Base-by-base conservation (phyloP, 768 basidiomycete genomes). In the Boletus pseudo-olivaceus region DNA sequence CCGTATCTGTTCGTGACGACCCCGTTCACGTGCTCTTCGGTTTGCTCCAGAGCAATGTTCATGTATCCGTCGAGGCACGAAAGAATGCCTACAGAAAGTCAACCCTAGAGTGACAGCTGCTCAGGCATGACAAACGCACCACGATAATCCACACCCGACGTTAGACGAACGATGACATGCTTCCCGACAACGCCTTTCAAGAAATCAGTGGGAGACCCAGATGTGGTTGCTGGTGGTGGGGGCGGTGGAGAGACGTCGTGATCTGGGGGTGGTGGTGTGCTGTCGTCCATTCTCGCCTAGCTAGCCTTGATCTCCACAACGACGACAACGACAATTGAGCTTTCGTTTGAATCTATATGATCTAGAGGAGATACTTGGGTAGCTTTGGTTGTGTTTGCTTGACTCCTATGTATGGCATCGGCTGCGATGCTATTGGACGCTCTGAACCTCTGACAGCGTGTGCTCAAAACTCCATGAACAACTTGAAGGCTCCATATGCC, bases 1-100 rank as follows among this genome's bases (percentile, higher is more conserved):
- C 96, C 94, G 63, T 96, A 98, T 55, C 78, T 81, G 67, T 95
- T 96, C 33, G 90, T 95, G 45, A 90, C 80, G n/a, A 72, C 63
- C 4, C 94, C 94, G 58, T 90, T 87, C 10, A 95, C 91, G 70
- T 94, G 85, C 72, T 99, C 97, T 73, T 97, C 93, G 4, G 95
- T 97, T 70, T 97, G 91, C 73, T 99, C 97, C 34, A 98, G 74
- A 14, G 93, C 97, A 47, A 98, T 96, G 73, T 98, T 98, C 97
- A 99, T 98, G 72, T 97, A 98, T 0, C 95, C 95, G 72, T 98
- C 97, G 23, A 98, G 80, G 66, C 97, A 98, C 4, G 93, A 95
- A 14, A 99, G 75, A 4, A 94, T 79, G 19, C 96, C 96, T 98
- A 12, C 11, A n/a, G 39, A 37, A 46, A 23, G 44, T 59, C 29